These are phyloP conservation scores for Apiospora hydei DNA, from an alignment of 2,329 filamentous ascomycete genomes.

Conservation along the genomic window DNA sequence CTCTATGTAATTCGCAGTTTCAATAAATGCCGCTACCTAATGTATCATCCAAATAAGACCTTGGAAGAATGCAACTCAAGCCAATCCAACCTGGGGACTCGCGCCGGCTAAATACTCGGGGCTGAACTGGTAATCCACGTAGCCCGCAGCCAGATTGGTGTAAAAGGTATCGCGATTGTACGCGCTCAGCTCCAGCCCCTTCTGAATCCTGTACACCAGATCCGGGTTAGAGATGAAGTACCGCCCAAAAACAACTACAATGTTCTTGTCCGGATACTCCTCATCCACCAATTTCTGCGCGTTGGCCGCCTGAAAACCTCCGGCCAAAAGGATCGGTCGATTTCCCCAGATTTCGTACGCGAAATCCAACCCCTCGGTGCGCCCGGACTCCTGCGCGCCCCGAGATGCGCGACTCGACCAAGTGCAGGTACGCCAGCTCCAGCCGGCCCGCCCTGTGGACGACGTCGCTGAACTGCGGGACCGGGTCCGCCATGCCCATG, in stretches of 20 bases:
- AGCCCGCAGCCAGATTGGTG: slow-evolving; percentile 40
- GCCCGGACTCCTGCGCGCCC: slow-evolving; percentile 24
- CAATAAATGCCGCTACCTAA: background rate
- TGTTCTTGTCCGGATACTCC: slow-evolving; percentile 48
- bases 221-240: slow-evolving; percentile 59
- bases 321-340: slow-evolving; percentile 54
- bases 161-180: slow-evolving; percentile 58
- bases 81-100: background rate
- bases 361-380: slow-evolving; percentile 41
- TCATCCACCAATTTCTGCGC: slow-evolving; percentile 51
- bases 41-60: background rate
- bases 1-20: background rate
- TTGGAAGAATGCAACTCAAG: background rate
- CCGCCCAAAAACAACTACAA: slow-evolving; percentile 56
- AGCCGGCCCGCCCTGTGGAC: slow-evolving; percentile 55
- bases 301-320: slow-evolving; percentile 50
- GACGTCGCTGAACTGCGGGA: slow-evolving; percentile 63
- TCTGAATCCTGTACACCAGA: slow-evolving; percentile 51
- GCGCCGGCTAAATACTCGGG: slow-evolving; percentile 27
- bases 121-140: slow-evolving; percentile 47
- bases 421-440: slow-evolving; percentile 61
- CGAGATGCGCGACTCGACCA: slow-evolving; percentile 59
- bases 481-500: slow-evolving; percentile 63
- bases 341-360: slow-evolving; percentile 24
- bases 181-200: slow-evolving; percentile 49